Conservation (phyloP, 768 basidiomycete species). For the Suillus discolor region DNA sequence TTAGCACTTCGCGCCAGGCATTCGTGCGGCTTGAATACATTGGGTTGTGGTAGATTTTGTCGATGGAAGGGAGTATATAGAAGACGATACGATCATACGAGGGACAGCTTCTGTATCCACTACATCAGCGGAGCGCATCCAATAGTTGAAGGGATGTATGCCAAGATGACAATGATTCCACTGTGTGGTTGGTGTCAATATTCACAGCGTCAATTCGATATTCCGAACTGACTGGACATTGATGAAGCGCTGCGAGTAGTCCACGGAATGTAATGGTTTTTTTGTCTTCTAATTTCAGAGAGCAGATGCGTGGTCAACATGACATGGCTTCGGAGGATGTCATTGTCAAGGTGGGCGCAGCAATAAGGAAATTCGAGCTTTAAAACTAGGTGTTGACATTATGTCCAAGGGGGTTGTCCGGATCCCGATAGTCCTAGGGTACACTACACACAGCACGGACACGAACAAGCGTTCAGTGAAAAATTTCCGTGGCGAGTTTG, state of each 20-base stretch:
- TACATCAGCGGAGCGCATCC: background rate
- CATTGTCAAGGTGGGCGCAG: background rate
- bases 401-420: background rate
- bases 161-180: background rate
- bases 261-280: background rate
- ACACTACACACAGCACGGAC: too few relatives aligned
- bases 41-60: background rate
- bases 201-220: background rate
- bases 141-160: background rate
- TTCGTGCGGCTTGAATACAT: background rate
- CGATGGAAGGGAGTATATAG: background rate
- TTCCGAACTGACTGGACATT: background rate
- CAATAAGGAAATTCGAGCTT: background rate
- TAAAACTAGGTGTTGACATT: background rate
- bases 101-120: background rate
- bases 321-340: background rate
- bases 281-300: background rate
- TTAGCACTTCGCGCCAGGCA: background rate
- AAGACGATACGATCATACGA: background rate
- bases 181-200: background rate
- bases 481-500: too few relatives aligned
- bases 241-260: background rate
- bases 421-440: background rate
- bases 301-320: background rate
- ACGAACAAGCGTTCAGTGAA: too few relatives aligned